A percentile compares a stretch with the other conserved stretches of the same genome.
phyloP scores from a whole-genome alignment of 2,329 filamentous ascomycete genomes.

The Arachnomyces sp. region DNA sequence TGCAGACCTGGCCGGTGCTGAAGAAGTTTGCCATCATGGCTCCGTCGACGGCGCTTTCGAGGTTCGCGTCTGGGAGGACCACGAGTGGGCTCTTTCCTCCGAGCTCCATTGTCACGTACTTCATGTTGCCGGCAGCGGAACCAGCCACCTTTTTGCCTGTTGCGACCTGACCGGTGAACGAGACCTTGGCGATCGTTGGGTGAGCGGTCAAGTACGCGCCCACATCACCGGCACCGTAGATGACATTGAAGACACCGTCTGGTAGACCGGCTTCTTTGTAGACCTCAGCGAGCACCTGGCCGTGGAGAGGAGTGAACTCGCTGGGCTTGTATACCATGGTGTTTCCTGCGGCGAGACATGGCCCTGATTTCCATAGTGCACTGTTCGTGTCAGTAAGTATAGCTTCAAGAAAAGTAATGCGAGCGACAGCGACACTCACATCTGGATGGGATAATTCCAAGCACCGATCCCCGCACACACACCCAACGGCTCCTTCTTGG shows the following conservation, averaged over 20 bases:
- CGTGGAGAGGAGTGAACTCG: slow-evolving; percentile 80
- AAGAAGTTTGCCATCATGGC: slow-evolving; percentile 95
- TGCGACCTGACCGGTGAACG: slow-evolving; percentile 79
- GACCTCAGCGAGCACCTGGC: slow-evolving; percentile 64
- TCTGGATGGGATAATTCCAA: slow-evolving; percentile 90
- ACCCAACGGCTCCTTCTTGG: slow-evolving; percentile 71
- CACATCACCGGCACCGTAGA: slow-evolving; percentile 72
- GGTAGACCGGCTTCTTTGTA: slow-evolving; percentile 74
- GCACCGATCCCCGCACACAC: slow-evolving; percentile 83
- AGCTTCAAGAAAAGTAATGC: neutral
- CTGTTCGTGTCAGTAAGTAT: slow-evolving; percentile 16
- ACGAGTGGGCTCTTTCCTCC: slow-evolving; percentile 80
- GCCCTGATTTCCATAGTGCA: slow-evolving; percentile 80
- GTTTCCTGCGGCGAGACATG: slow-evolving; percentile 78
- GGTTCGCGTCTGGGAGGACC: slow-evolving; percentile 69
- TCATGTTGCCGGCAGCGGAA: slow-evolving; percentile 69
- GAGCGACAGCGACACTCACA: slow-evolving; percentile 35
- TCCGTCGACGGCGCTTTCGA: slow-evolving; percentile 75
- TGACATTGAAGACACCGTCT: slow-evolving; percentile 76
- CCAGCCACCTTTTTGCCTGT: slow-evolving; percentile 77
- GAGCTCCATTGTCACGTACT: slow-evolving; percentile 87
- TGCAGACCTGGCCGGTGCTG: slow-evolving; percentile 85
- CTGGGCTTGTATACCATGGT: slow-evolving; percentile 89
- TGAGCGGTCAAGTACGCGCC: slow-evolving; percentile 69
- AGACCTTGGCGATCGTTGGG: slow-evolving; percentile 70